These are phyloP conservation scores for Rubroboletus satanas DNA, from an alignment of 768 basidiomycete genomes.

Conservation along the genomic window DNA sequence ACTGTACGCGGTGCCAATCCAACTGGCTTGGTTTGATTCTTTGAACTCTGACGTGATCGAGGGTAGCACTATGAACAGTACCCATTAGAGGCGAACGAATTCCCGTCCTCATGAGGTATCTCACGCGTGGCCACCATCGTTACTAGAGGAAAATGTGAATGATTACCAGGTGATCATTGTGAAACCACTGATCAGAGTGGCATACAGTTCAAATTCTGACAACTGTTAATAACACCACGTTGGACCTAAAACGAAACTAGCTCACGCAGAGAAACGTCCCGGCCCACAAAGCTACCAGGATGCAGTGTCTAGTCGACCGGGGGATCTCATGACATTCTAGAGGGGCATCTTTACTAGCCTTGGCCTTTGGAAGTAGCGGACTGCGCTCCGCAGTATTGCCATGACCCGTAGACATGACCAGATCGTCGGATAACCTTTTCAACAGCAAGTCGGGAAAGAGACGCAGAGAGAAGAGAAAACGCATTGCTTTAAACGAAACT, in stretches of 20 bases:
- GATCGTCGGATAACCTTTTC: no score
- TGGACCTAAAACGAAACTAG: background rate
- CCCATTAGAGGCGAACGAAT: background rate
- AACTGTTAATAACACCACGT: background rate
- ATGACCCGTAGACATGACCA: background rate
- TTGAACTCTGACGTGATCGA: slow-evolving; percentile 24
- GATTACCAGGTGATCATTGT: background rate
- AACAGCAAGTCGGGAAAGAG: background rate
- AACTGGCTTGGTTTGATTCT: slow-evolving; percentile 25
- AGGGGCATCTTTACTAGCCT: background rate
- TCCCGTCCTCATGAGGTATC: background rate
- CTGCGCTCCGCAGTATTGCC: slow-evolving; percentile 15
- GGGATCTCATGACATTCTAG: slow-evolving; percentile 56
- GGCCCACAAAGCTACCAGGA: slow-evolving; percentile 62
- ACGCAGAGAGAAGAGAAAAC: background rate
- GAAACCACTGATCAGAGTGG: background rate
- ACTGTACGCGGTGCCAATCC: slow-evolving; percentile 23
- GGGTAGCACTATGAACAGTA: slow-evolving; percentile 5
- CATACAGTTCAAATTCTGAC: slow-evolving; percentile 13
- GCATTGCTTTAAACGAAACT: background rate
- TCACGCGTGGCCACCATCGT: slow-evolving; percentile 24
- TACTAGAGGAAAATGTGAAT: slow-evolving; percentile 1
- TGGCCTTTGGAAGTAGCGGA: slow-evolving; percentile 19
- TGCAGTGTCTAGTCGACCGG: slow-evolving; percentile 50
- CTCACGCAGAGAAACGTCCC: slow-evolving; percentile 68